Evolutionary conservation across 73 alveolate species (phyloP).

Genomic region (Paramecium primaurelia): DNA sequence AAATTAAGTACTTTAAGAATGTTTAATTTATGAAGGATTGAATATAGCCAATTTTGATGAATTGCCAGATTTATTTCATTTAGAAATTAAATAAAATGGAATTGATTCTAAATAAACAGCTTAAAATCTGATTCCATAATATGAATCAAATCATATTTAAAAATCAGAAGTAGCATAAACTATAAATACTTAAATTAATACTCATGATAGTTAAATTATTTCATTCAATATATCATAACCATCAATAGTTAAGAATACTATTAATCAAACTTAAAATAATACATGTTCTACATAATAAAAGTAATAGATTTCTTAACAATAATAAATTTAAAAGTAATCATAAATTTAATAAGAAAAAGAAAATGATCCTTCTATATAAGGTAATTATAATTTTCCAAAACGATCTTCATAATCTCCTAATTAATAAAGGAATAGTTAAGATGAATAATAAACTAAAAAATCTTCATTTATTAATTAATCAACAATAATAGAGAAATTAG

Average conservation of each 20-base stretch:
- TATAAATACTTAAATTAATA: neutral
- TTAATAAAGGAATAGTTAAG: neutral
- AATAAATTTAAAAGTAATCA: neutral
- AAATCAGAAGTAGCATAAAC: neutral
- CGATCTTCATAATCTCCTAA: neutral
- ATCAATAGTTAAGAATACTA: neutral
- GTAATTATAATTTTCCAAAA: neutral
- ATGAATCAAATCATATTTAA: neutral
- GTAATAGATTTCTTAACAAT: neutral
- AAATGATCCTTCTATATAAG: neutral
- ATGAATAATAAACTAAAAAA: neutral
- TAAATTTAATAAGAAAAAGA: neutral
- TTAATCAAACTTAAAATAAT: neutral
- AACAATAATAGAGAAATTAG: neutral
- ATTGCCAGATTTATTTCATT: neutral
- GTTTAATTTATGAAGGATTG: constrained; percentile 1
- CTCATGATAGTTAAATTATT: neutral
- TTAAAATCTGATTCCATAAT: neutral
- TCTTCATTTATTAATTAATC: neutral
- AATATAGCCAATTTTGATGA: neutral
- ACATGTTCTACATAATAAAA: neutral
- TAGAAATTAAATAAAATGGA: neutral
- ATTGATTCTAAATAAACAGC: neutral
- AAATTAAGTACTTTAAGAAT: neutral
- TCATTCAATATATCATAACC: constrained; percentile 3